Conservation (phyloP, 371 early-diverging fungal genomes). For the Mucor circinelloides region DNA sequence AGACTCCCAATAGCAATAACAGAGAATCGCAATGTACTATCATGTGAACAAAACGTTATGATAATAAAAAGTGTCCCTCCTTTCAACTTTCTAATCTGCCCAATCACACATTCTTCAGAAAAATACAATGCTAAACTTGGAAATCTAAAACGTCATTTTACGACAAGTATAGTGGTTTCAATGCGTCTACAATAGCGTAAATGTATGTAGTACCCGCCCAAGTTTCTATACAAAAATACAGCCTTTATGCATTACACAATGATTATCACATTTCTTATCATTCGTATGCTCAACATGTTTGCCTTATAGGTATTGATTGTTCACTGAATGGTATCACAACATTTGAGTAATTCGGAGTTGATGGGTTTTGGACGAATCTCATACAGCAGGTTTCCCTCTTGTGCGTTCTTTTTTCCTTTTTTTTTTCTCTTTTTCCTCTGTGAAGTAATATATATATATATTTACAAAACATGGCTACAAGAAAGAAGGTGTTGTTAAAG, state of each 20-base stretch:
- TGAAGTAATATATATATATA: neutral
- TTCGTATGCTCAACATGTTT: neutral
- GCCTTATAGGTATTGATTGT: neutral
- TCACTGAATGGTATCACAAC: neutral
- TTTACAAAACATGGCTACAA: constrained; percentile 14
- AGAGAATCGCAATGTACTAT: constrained; percentile 18
- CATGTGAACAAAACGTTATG: constrained; percentile 1
- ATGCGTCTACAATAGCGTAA: neutral
- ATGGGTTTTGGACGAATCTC: neutral
- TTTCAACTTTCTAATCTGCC: neutral
- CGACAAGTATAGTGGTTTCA: neutral
- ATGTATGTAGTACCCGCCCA: neutral
- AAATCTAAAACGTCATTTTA: neutral
- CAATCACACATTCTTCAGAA: neutral
- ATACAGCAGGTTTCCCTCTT: neutral
- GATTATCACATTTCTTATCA: too few species aligned
- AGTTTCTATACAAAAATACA: neutral
- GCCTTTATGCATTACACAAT: neutral
- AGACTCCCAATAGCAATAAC: neutral
- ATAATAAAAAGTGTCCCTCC: neutral
- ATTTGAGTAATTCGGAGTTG: neutral
- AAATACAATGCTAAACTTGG: neutral
- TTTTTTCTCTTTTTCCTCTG: neutral
- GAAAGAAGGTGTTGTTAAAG: constrained; percentile 25
- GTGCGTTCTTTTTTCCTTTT: constrained; percentile 1